Evolutionary conservation across 2,329 filamentous ascomycete genomes (phyloP).

Genomic region (Phoma sp.): DNA sequence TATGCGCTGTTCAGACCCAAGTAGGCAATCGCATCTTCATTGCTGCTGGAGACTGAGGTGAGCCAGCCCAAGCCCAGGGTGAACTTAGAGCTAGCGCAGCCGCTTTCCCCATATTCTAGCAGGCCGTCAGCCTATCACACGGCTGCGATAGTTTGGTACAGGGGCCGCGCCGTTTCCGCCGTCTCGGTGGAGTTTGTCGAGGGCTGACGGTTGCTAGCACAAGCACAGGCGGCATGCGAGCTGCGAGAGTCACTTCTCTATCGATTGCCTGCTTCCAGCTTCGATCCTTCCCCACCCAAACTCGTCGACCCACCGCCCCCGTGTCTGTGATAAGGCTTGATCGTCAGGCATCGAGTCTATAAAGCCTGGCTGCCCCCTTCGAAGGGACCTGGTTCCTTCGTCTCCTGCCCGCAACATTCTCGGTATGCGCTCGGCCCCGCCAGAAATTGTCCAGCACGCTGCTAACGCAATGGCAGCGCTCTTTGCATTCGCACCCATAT

Average conservation of each 20-base stretch:
- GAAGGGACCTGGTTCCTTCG: conserved; percentile 22
- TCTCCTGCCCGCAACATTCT: conserved; percentile 28
- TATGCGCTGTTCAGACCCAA: conserved; percentile 10
- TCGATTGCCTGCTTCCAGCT: conserved; percentile 28
- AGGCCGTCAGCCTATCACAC: background rate
- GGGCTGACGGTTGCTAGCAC: conserved; percentile 3
- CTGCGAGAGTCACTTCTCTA: conserved; percentile 25
- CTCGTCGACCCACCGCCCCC: conserved; percentile 22
- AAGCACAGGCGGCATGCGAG: conserved; percentile 20
- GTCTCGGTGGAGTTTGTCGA: conserved; percentile 2
- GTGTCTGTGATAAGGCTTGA: conserved; percentile 20
- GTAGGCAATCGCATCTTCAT: background rate
- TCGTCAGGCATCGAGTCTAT: conserved; percentile 17
- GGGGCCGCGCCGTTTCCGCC: conserved; percentile 11
- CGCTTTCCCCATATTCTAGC: conserved; percentile 14
- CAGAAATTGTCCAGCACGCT: conserved; percentile 21
- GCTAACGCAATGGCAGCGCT: conserved; percentile 36
- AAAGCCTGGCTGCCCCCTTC: conserved; percentile 26
- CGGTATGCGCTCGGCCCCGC: conserved; percentile 41
- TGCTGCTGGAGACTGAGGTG: conserved; percentile 2
- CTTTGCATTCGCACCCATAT: background rate
- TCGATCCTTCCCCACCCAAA: conserved; percentile 17
- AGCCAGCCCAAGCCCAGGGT: conserved; percentile 2
- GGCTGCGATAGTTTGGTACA: conserved; percentile 13
- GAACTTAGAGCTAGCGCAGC: conserved; percentile 9